Base-by-base conservation (phyloP, 352 stramenopile genomes). In the Phytophthora rubi region DNA sequence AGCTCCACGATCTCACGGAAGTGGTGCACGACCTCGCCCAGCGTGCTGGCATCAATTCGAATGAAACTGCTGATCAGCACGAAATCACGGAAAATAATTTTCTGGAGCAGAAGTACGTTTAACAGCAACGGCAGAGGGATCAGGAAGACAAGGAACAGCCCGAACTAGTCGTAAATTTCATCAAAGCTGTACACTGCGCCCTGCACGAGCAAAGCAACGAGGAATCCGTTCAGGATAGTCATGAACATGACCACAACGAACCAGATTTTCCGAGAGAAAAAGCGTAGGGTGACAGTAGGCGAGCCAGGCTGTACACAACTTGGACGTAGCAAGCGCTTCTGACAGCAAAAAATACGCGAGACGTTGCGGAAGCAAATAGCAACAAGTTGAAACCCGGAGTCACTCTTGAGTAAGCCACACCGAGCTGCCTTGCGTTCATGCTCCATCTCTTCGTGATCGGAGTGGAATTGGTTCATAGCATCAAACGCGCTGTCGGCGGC, bases 161-260 rank as follows among this genome's bases (percentile, higher is more conserved):
- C 68, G 16, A 69, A 59, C 16, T 70, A 16, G 47, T 70, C 48
- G 32, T 71, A 71, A 5, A 80, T 72, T 6, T 70, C 53, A 44
- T 76, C 51, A 7, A 90, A 64, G 49, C 79, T 73, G 69, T 89
- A 89, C 10, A 90, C 57, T 4, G 88, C 69, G n/a, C 82, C 86
- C 68, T 90, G 82, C n/a, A 81, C 70, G 6, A 91, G 62, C 8
- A 91, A 71, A 16, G 80, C 81, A n/a, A 77, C 18, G 64, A 86
- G 89, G 59, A 92, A 81, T 0, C 67, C 85, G 52, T 92, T 92
- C 23, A 92, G 51, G 66, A 92, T 88, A 18, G 86, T 67, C 30
- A 89, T 55, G 18, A 79, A 65, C 66, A 87, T 79, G 62, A 92
- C 70, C 2, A 78, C 13, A 59, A 91, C 88, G 44, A 91, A 80